Base-by-base conservation (phyloP, 2,329 filamentous ascomycete genomes). In the Teratosphaeria viscida region DNA sequence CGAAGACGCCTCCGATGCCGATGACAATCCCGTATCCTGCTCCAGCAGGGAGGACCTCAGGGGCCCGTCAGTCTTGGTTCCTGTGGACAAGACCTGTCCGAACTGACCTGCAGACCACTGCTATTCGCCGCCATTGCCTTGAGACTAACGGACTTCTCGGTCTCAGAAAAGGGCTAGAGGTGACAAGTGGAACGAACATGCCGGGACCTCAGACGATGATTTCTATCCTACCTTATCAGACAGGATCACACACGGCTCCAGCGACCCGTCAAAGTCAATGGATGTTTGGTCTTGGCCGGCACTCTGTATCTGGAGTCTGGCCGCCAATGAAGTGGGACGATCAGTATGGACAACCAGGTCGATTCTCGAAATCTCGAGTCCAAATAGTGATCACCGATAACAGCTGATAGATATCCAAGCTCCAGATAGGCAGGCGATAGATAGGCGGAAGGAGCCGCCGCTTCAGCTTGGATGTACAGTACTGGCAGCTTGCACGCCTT, bases 1-100 rank as follows among this genome's bases (percentile, higher is more conserved):
- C 85, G 74, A 92, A 92, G 34, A 82, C 79, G 65, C 87, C 83
- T 11, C 88, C 88, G 27, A 91, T 75, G 23, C 88, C 88, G 39
- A 91, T 77, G 57, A 91, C 83, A 65, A 91, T 85, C 68, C 86
- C 88, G 61, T 68, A 68, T 54, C 65, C 64, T 16, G 59, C 62
- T 23, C 60, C 61, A 29, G 62, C 52, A 23, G 64, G 58, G 8
- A 66, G 58, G 3, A 66, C 64, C 43, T 49, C 5, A 19, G 43
- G 5, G 23, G 43, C 8, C 5, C n/a, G 43, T 49, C n/a, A 49
- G 43, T 10, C 10, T 19, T 49, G 6, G 19, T 49, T n/a, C 16
- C 10, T 16, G 16, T 10, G 5, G 43, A 10, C 16, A 19, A 49
- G 3, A n/a, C 23, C 19, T 10, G 19, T 23, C n/a, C 43, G 11